phyloP scores from a whole-genome alignment of 192 early-diverging fungal species.

The Coemansia sp. region DNA sequence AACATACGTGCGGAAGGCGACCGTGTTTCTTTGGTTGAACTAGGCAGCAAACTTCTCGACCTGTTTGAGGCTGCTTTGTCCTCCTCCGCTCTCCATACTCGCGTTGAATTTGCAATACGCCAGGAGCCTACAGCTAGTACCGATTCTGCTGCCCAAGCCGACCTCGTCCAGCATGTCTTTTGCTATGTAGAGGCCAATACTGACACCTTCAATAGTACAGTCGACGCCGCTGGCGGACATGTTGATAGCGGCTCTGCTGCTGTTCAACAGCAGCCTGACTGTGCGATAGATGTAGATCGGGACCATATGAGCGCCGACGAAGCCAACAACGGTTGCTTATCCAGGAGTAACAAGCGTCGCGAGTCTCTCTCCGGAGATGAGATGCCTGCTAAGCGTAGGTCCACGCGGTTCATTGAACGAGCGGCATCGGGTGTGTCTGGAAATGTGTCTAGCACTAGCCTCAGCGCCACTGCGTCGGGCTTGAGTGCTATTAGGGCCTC shows the following conservation, averaged over 20 bases:
- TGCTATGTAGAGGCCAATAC: not conserved
- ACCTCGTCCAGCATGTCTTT: not conserved
- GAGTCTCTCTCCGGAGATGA: conserved; percentile 46
- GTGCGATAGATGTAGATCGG: not conserved
- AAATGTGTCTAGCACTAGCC: not conserved
- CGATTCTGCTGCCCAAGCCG: not conserved
- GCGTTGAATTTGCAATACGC: not conserved
- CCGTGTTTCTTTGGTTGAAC: not conserved
- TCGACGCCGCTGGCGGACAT: not conserved
- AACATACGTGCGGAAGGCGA: not conserved
- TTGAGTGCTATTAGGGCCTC: not conserved
- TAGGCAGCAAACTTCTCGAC: not conserved
- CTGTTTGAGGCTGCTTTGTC: not conserved
- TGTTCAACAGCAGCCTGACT: not conserved
- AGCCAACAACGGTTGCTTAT: not conserved
- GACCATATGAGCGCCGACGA: not conserved
- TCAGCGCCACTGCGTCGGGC: not conserved
- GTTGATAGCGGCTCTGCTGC: not conserved
- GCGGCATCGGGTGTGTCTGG: not conserved
- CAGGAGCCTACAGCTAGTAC: not conserved
- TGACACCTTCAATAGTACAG: not conserved
- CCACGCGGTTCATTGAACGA: conserved; percentile 46
- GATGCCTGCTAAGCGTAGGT: conserved; percentile 45
- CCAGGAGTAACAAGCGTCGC: conserved; percentile 14
- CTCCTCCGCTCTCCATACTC: not conserved